phyloP scores from a whole-genome alignment of 139 green algal genomes.

The Dunaliella sp. region DNA sequence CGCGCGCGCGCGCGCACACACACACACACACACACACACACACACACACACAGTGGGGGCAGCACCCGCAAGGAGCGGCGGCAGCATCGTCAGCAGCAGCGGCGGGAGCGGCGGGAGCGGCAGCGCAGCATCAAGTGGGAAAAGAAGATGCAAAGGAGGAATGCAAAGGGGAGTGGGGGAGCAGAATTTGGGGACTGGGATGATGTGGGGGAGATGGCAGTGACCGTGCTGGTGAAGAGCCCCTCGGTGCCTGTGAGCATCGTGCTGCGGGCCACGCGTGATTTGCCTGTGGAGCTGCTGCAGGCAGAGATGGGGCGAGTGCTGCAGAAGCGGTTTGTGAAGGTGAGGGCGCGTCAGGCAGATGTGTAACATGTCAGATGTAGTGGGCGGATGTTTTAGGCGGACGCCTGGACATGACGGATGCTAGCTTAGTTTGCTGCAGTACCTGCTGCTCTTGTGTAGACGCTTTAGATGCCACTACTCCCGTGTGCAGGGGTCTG shows the following conservation, averaged over 20 bases:
- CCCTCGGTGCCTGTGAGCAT: conserved; percentile 56
- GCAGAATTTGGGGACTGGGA: neutral
- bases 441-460: too few relatives aligned
- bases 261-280: conserved; percentile 56
- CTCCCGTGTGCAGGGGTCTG: too few relatives aligned
- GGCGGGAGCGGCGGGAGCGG: neutral
- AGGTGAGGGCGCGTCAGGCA: conserved; percentile 8
- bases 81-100: neutral
- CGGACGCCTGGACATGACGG: too few relatives aligned
- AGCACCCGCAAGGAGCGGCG: neutral
- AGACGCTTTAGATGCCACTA: too few relatives aligned
- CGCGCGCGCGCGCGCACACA: too few relatives aligned
- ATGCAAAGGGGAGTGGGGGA: neutral
- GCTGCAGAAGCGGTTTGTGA: conserved; percentile 40
- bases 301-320: conserved; percentile 62
- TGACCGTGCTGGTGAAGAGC: conserved; percentile 18
- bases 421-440: too few relatives aligned
- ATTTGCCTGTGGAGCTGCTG: conserved; percentile 62
- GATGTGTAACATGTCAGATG: neutral
- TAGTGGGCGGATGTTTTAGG: too few relatives aligned
- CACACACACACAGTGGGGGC: too few relatives aligned
- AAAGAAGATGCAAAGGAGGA: neutral
- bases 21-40: too few relatives aligned
- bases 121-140: neutral
- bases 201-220: neutral